phyloP scores from a whole-genome alignment of 495 filamentous ascomycete genomes.

The Penicillium ochrochloron region DNA sequence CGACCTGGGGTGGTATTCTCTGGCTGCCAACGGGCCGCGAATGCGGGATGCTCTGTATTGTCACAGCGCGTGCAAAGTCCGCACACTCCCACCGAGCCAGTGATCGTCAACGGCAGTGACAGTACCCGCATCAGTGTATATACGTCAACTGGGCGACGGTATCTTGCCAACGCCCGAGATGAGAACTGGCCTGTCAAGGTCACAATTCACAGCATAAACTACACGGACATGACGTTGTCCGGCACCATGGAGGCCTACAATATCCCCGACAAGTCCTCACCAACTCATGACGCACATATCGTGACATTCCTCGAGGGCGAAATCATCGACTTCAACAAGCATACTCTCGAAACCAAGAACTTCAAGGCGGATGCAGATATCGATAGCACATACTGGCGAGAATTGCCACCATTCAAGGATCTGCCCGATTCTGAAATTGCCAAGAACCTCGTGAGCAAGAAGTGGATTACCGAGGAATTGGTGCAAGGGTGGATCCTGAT shows the following conservation, averaged over 20 bases:
- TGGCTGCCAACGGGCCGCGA: conserved; percentile 61
- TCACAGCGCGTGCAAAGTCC: conserved; percentile 36
- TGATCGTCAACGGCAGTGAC: conserved; percentile 49
- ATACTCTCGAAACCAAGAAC: conserved; percentile 70
- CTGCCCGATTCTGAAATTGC: conserved; percentile 62
- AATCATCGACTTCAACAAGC: conserved; percentile 73
- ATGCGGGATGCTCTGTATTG: conserved; percentile 34
- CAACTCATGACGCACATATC: conserved; percentile 64
- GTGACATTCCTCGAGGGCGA: conserved; percentile 78
- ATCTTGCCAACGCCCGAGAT: conserved; percentile 49
- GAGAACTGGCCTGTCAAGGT: conserved; percentile 77
- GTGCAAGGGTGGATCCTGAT: conserved; percentile 70
- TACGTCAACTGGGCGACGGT: conserved; percentile 42
- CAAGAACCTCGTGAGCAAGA: conserved; percentile 60
- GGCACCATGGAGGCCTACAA: conserved; percentile 83
- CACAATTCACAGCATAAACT: conserved; percentile 70
- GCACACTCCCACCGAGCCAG: conserved; percentile 35
- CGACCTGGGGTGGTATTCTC: conserved; percentile 66
- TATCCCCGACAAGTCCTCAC: conserved; percentile 62
- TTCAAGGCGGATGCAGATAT: conserved; percentile 63
- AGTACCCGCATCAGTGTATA: conserved; percentile 38
- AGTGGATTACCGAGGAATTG: conserved; percentile 58
- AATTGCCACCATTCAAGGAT: conserved; percentile 67
- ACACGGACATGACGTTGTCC: conserved; percentile 64
- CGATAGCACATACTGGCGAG: conserved; percentile 74